Evolutionary conservation across 306 rosid species (phyloP).

Genomic region (Mimosa pudica): DNA sequence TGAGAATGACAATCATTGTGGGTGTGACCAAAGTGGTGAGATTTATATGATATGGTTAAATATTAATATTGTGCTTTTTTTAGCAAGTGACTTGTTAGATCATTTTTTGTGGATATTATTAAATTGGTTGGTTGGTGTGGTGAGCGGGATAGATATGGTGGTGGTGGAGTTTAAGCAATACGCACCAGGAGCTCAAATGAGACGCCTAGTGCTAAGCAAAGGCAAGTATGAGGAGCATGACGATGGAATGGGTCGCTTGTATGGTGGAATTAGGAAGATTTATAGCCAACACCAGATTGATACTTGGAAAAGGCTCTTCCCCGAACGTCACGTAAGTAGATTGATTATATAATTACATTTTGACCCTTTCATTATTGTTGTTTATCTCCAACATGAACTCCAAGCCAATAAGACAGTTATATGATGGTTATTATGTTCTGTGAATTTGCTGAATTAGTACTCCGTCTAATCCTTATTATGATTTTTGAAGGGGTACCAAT

Average conservation of each 20-base stretch:
- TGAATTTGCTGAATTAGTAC: too few species aligned
- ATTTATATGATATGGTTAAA: too few species aligned
- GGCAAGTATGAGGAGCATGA: conserved; percentile 51
- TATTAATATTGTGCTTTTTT: too few species aligned
- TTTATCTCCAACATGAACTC: neutral
- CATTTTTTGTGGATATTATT: too few species aligned
- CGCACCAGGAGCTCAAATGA: conserved; percentile 41
- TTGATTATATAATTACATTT: too few species aligned
- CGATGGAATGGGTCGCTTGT: conserved; percentile 49
- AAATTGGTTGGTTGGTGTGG: too few species aligned
- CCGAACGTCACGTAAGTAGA: neutral
- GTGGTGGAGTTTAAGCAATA: conserved; percentile 59
- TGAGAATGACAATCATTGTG: neutral
- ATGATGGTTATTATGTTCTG: too few species aligned
- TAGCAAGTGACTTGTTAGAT: too few species aligned
- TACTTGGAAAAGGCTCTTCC: neutral
- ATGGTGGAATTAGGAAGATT: conserved; percentile 75
- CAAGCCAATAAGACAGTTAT: neutral
- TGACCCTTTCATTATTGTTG: neutral
- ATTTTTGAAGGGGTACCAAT: too few species aligned
- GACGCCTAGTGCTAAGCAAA: conserved; percentile 40
- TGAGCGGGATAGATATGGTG: conserved; percentile 34
- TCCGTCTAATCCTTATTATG: too few species aligned
- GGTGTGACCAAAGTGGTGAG: conserved; percentile 8
- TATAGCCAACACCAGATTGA: conserved; percentile 50